Conservation (phyloP, 768 basidiomycete species). For the Phlebiopsis flavidoalba region DNA sequence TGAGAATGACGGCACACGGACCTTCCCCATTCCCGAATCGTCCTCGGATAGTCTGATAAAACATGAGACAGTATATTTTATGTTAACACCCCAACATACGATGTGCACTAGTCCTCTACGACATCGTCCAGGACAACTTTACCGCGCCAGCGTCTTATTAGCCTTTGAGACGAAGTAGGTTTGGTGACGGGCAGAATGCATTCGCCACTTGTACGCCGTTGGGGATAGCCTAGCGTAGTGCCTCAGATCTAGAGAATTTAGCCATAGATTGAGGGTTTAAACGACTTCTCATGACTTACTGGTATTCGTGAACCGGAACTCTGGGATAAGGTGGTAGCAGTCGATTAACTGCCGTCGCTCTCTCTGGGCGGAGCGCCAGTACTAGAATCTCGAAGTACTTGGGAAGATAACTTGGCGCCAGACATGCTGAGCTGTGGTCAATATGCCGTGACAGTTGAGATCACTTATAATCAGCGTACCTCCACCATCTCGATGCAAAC, state of each 20-base stretch:
- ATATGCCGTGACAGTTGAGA: not conserved
- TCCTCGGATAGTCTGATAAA: conserved; percentile 17
- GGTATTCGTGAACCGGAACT: conserved; percentile 21
- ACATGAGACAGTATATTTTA: not conserved
- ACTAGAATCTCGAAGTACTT: conserved; percentile 11
- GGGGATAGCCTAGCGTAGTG: conserved; percentile 9
- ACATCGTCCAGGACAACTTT: not conserved
- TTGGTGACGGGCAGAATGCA: conserved; percentile 12
- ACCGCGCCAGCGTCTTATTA: not conserved
- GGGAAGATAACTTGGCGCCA: not conserved
- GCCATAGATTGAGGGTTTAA: no score
- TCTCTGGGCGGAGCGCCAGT: conserved; percentile 31
- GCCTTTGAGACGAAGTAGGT: conserved; percentile 12
- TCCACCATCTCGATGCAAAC: conserved; percentile 42
- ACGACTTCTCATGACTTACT: conserved; percentile 4
- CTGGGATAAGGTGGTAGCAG: conserved; percentile 38
- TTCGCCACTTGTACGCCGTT: conserved; percentile 16
- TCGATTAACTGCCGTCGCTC: conserved; percentile 35
- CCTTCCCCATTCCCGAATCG: conserved; percentile 30
- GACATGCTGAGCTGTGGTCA: not conserved
- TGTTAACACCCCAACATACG: not conserved
- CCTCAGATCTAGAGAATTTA: conserved; percentile 9
- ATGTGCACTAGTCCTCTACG: not conserved
- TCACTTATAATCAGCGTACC: conserved; percentile 27
- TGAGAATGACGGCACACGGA: conserved; percentile 37